Base-by-base conservation (phyloP, 352 stramenopile species). In the Phytophthora capsici region DNA sequence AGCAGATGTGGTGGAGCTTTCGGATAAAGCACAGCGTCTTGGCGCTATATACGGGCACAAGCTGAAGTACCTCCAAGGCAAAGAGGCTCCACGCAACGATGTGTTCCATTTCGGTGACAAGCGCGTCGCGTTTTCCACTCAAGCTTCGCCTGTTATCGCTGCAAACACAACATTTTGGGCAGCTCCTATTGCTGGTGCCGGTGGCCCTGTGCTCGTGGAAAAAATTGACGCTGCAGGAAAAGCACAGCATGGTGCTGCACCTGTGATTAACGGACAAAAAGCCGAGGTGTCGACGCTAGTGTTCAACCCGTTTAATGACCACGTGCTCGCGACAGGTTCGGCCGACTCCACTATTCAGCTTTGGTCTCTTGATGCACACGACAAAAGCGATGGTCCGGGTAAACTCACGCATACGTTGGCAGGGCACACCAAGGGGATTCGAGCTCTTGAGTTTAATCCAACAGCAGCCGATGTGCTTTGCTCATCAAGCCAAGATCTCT, bases 1-100 rank as follows among this genome's bases (percentile, higher is more conserved):
- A 14, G 34, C 41, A 19, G 74, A 73, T 52, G 30, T 64, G 0
- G 57, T 78, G 10, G 66, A 77, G 46, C 56, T 90, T 48, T 90
- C 82, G 8, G 78, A 86, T 19, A 90, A 90, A 45, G 82, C 82
- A 10, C 79, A 82, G 44, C 82, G 83, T 16, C 81, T 94, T 6
- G 77, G 83, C 12, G 76, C 78, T 10, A 84, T 80, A 41, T 89
- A 93, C 52, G 82, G 82, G 0, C 80, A 94, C 71, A 94, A 93
- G 64, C 65, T 95, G 36, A 91, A 93, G 56, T 95, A 91, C 58
- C 66, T 95, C 19, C 86, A 89, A 34, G 86, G 84, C 13, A 82
- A 78, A 54, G 68, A 85, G 58, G 61, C 75, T 14, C 62, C 74
- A 12, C 86, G 86, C n/a, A 86, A 81, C 50, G 73, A 87, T 17